phyloP scores from a whole-genome alignment of 2,329 filamentous ascomycete species.

The Aspergillus tanneri region DNA sequence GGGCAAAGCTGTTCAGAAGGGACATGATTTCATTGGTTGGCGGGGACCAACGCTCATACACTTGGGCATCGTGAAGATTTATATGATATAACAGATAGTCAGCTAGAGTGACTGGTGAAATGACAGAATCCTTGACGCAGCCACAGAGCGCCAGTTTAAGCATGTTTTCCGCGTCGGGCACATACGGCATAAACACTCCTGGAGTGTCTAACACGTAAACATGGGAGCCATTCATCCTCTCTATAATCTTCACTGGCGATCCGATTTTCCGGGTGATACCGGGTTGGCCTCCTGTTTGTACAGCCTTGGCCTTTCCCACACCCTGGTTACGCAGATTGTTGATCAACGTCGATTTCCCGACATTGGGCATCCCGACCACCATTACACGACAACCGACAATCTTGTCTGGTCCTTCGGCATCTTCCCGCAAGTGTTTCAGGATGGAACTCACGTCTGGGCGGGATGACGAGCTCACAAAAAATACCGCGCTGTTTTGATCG shows the following conservation, averaged over 20 bases:
- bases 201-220: constrained; percentile 91
- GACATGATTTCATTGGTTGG: constrained; percentile 83
- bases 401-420: constrained; percentile 38
- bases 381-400: constrained; percentile 82
- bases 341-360: constrained; percentile 92
- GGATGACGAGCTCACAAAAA: constrained; percentile 37
- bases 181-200: constrained; percentile 91
- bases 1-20: constrained; percentile 69
- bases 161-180: constrained; percentile 82
- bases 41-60: constrained; percentile 63
- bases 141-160: constrained; percentile 90
- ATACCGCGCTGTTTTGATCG: constrained; percentile 34
- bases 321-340: constrained; percentile 76
- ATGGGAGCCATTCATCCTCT: constrained; percentile 55
- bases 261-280: constrained; percentile 86
- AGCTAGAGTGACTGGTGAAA: constrained; percentile 73
- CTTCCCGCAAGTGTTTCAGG: constrained; percentile 32
- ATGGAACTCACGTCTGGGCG: constrained; percentile 33
- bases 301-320: constrained; percentile 66
- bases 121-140: constrained; percentile 84
- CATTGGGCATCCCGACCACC: constrained; percentile 96
- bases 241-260: constrained; percentile 77
- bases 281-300: constrained; percentile 79
- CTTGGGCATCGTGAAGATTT: constrained; percentile 63
- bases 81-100: constrained; percentile 88